Evolutionary conservation across 495 filamentous ascomycete species (phyloP), one percentile per base, ranked within the genome.

Genomic region (Ascodesmis nigricans): DNA sequence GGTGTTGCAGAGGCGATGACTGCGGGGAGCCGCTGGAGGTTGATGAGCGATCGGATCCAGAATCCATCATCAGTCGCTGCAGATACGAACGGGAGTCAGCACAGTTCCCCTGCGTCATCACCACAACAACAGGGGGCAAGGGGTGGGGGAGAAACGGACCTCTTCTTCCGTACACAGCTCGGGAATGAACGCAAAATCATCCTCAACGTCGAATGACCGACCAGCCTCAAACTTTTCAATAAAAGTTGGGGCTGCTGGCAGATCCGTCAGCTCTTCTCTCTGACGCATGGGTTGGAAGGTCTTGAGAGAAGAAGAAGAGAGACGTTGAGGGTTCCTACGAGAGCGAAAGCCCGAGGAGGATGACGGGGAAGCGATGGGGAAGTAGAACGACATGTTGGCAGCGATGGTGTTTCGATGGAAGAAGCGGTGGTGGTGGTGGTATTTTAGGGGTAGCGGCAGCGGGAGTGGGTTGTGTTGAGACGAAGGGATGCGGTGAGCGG

Each of bases 111-210:
- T 27, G 24, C 10, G 10, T 32, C 29, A 2, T 32, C 16, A 10
- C 18, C 6, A 14, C 17, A 29, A 22, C 9, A 10, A 17, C 24
- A 33, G 29, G 38, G 42, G 24, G 10, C 20, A 20, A 30, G 10
- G 22, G 18, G 21, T 36, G 27, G n/a, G n/a, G n/a, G 21, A 23
- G 8, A 22, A 44, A 77, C 82, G 66, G 71, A 92, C 84, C 69
- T 97, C 87, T 57, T 73, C 82, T 54, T 95, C 83, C 16, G 83
- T 92, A 61, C 93, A 63, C 43, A 97, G 66, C 45, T 73, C 71
- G 2, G 87, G 87, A 53, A 87, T 93, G 58, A 97, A 97, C 54
- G 91, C 75, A 58, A 93, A 62, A 54, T 97, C 87, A 52, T 97
- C 87, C 46, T 93, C 84, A 45, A 99, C 62, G 45, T 99, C 87